These are phyloP conservation scores for Viridothelium virens DNA, from an alignment of 495 filamentous ascomycete species.

Conservation along the genomic window DNA sequence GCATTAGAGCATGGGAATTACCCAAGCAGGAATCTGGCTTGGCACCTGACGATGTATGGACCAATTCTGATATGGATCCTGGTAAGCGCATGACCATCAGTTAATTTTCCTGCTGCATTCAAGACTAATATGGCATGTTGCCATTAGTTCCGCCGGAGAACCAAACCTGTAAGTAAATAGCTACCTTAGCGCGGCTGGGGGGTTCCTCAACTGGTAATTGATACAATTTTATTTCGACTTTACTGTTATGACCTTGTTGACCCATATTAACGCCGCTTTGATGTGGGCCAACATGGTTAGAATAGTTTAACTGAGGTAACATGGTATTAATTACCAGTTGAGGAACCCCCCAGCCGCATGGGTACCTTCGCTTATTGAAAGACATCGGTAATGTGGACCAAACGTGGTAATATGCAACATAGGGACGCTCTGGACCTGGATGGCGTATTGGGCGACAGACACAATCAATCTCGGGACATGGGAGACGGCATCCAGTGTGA, in stretches of 20 bases:
- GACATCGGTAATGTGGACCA: no score
- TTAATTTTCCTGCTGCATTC: neutral
- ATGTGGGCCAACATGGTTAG: no score
- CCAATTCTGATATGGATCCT: conserved; percentile 33
- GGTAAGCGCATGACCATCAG: neutral
- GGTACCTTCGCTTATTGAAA: no score
- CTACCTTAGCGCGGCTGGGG: neutral
- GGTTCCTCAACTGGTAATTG: no score
- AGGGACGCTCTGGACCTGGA: conserved; percentile 13
- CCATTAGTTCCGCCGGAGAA: conserved; percentile 38
- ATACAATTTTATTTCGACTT: no score
- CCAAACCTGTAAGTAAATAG: conserved; percentile 38
- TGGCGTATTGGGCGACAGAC: conserved; percentile 20
- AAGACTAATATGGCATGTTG: conserved; percentile 25
- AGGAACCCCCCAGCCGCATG: no score
- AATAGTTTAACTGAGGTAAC: no score
- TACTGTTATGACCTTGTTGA: no score
- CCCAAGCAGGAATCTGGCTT: conserved; percentile 44
- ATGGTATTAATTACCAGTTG: no score
- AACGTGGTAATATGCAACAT: no score
- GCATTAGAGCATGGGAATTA: conserved; percentile 41
- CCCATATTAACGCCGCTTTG: no score
- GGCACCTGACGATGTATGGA: conserved; percentile 44
- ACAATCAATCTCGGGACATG: conserved; percentile 19
- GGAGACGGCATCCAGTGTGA: conserved; percentile 30